Base-by-base conservation (phyloP, 2,329 filamentous ascomycete genomes). In the Teratosphaeria pseudoeucalypti region DNA sequence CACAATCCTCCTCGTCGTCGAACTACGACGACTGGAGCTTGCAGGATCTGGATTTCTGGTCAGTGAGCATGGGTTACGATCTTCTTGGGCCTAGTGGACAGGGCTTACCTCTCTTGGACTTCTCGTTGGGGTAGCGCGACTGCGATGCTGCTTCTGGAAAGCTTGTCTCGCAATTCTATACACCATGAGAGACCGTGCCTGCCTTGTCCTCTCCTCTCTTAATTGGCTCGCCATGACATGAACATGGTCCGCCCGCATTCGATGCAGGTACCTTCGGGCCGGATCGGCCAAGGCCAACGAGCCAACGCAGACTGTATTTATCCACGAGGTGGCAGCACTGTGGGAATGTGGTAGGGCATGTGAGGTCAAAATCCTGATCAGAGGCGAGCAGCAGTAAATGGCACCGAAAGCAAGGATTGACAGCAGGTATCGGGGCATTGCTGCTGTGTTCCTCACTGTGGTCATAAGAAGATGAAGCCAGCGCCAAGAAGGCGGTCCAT, bases 21-120 rank as follows among this genome's bases (percentile, higher is more conserved):
- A 26, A 55, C n/a, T 32, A 60, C 34, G 58, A 37, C 19, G 43
- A 57, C 32, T 63, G 61, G 59, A 57, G 54, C 19, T 57, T 61
- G 39, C 61, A 61, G 27, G 61, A 63, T 32, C 54, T 61, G 29
- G 59, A 61, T 37, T 55, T 63, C 6, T 63, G 61, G 61, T 57
- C 58, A 37, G 52, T 63, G 6, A 59, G 59, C 5, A 59, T 61
- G 59, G 59, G 61, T 6, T 63, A 63, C 43, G 61, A 63, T 58
- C 52, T 63, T 43, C 55, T 63, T 19, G 57, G 56, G 32, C 59
- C 61, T 14, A 43, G 43, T 9, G 59, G 34, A 11, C 57, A 61
- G 26, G 61, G 59, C 16, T 34, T 59, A 16, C 37, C 37, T 10
- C 14, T 10, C 9, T 14, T 43, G 37, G 37, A 43, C 37, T n/a